Conservation (phyloP, 352 stramenopile species). For the Globisporangium solare region DNA sequence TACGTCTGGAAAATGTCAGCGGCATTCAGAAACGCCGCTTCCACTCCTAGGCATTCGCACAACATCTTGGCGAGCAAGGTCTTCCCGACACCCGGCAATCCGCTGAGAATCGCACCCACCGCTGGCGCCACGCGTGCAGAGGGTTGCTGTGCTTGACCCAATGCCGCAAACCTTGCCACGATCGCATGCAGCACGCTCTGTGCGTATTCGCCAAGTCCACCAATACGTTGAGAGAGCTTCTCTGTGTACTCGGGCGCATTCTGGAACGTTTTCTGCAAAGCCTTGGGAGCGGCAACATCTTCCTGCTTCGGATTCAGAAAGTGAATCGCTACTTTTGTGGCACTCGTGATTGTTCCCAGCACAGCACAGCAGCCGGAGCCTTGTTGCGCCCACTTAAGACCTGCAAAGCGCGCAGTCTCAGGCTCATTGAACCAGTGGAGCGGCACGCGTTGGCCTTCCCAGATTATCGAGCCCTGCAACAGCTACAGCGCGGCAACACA, state of each 20-base stretch:
- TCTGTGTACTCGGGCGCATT: constrained; percentile 21
- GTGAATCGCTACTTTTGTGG: constrained; percentile 23
- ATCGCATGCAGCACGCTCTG: constrained; percentile 34
- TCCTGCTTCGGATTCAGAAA: constrained; percentile 17
- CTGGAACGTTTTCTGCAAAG: constrained; percentile 15
- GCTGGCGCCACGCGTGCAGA: constrained; percentile 12
- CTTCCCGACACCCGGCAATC: constrained; percentile 72
- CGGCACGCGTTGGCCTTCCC: constrained; percentile 22
- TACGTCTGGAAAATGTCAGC: constrained; percentile 94
- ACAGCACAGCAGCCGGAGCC: constrained; percentile 34
- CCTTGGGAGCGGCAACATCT: background rate
- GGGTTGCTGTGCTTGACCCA: background rate
- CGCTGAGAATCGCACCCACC: constrained; percentile 62
- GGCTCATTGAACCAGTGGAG: constrained; percentile 46
- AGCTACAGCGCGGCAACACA: constrained; percentile 13
- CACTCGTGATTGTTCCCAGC: constrained; percentile 21
- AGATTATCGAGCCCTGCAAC: constrained; percentile 38
- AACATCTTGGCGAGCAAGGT: constrained; percentile 46
- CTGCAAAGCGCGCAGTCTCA: constrained; percentile 27
- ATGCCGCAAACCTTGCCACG: constrained; percentile 20
- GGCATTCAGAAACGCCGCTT: constrained; percentile 57
- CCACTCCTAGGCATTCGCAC: constrained; percentile 32
- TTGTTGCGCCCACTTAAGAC: constrained; percentile 19
- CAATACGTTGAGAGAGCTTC: constrained; percentile 30
- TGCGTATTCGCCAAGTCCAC: constrained; percentile 35